Percentiles rank a stretch among this genome's conserved stretches.
Evolutionary conservation across 768 basidiomycete genomes (phyloP).

Genomic region (Pisolithus marmoratus): DNA sequence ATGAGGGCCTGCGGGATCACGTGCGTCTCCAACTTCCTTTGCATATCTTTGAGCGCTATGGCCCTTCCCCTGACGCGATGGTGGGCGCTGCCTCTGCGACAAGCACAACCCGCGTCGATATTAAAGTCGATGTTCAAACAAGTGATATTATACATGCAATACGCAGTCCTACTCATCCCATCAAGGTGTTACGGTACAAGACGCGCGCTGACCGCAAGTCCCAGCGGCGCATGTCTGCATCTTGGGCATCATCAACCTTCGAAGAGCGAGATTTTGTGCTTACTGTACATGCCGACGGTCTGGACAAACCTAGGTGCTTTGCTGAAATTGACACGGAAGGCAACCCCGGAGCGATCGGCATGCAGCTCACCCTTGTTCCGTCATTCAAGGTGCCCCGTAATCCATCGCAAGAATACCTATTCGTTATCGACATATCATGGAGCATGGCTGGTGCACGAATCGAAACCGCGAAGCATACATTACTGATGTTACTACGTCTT

Average conservation of each 20-base stretch:
- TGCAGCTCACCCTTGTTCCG: slow-evolving; percentile 54
- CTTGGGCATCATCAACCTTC: slow-evolving; percentile 36
- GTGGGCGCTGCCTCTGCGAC: slow-evolving; percentile 23
- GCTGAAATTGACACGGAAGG: slow-evolving; percentile 36
- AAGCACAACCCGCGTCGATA: slow-evolving; percentile 31
- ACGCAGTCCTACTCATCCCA: slow-evolving; percentile 39
- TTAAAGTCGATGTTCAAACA: slow-evolving; percentile 45
- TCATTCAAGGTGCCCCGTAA: slow-evolving; percentile 40
- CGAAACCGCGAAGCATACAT: slow-evolving; percentile 41
- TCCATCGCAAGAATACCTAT: slow-evolving; percentile 49
- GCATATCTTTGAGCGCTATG: slow-evolving; percentile 48
- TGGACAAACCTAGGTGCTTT: slow-evolving; percentile 54
- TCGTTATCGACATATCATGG: slow-evolving; percentile 53
- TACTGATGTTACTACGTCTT: slow-evolving; percentile 43
- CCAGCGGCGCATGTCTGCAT: slow-evolving; percentile 19
- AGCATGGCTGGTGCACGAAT: slow-evolving; percentile 44
- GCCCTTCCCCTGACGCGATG: slow-evolving; percentile 37
- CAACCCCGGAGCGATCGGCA: slow-evolving; percentile 32
- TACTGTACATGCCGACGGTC: slow-evolving; percentile 39
- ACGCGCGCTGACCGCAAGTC: slow-evolving; percentile 26
- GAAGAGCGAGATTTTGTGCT: slow-evolving; percentile 48
- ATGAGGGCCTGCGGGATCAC: slow-evolving; percentile 42
- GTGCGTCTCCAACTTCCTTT: slow-evolving; percentile 52
- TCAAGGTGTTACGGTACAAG: slow-evolving; percentile 29
- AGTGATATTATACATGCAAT: slow-evolving; percentile 38